Evolutionary conservation across 345 rosid genomes (phyloP).

Genomic region (Pugionium cornutum): DNA sequence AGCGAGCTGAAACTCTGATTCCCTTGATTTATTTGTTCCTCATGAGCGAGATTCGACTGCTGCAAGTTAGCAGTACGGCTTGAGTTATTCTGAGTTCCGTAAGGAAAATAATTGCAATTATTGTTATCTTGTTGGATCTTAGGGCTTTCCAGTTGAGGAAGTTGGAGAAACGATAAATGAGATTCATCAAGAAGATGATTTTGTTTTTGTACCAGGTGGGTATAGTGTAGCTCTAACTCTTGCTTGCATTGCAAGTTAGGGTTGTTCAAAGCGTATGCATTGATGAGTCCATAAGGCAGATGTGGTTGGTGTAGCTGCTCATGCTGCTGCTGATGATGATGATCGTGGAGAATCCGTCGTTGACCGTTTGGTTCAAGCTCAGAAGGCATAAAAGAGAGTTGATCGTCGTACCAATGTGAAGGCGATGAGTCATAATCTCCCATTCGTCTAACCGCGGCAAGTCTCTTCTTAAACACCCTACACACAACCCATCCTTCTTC

Average conservation of each 20-base stretch:
- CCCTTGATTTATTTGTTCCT: slow-evolving; percentile 55
- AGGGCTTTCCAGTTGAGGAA: slow-evolving; percentile 84
- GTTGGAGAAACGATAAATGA: slow-evolving; percentile 56
- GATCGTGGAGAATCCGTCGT: slow-evolving; percentile 47
- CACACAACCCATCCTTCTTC: slow-evolving; percentile 99
- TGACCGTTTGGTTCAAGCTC: slow-evolving; percentile 62
- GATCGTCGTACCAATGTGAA: slow-evolving; percentile 79
- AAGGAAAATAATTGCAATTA: slow-evolving; percentile 53
- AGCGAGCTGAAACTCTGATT: slow-evolving; percentile 53
- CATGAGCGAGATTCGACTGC: slow-evolving; percentile 56
- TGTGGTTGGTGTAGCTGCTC: slow-evolving; percentile 62
- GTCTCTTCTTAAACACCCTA: slow-evolving; percentile 88
- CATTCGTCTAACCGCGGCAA: slow-evolving; percentile 63
- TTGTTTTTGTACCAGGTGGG: slow-evolving; percentile 49
- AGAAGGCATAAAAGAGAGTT: slow-evolving; percentile 64
- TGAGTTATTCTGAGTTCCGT: slow-evolving; percentile 48
- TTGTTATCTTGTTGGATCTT: slow-evolving; percentile 57
- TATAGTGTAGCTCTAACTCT: slow-evolving; percentile 58
- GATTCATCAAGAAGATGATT: slow-evolving; percentile 46
- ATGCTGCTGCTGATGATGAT: slow-evolving; percentile 49
- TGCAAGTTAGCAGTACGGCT: slow-evolving; percentile 51
- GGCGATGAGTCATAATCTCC: slow-evolving; percentile 67
- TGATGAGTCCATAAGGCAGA: slow-evolving; percentile 44
- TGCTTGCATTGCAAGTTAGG: slow-evolving; percentile 65
- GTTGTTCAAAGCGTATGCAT: slow-evolving; percentile 36